phyloP scores from a whole-genome alignment of 1,284 basidiomycete genomes.

The Anthracocystis panici-leucophaei region DNA sequence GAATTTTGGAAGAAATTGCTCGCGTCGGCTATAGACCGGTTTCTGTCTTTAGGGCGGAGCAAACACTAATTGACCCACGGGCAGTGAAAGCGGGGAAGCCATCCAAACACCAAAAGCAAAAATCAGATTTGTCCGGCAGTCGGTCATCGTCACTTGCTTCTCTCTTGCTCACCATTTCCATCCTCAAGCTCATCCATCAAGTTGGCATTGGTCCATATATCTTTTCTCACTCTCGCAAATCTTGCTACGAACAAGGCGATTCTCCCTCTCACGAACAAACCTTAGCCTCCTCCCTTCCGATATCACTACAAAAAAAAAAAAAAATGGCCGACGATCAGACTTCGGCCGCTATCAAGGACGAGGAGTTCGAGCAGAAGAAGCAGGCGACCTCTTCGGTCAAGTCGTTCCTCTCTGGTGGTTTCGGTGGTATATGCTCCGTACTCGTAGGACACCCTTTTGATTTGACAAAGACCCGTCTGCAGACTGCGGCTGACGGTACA shows the following conservation, averaged over 20 bases:
- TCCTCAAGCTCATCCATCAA: not conserved
- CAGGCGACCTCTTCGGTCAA: conserved; percentile 64
- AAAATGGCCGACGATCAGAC: conserved; percentile 61
- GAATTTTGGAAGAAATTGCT: not conserved
- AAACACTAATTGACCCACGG: conserved; percentile 10
- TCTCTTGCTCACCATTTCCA: conserved; percentile 4
- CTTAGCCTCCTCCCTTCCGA: conserved; percentile 1
- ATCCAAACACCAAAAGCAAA: not conserved
- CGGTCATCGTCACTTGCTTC: too few relatives aligned
- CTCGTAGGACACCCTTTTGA: conserved; percentile 98
- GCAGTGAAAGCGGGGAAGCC: conserved; percentile 5
- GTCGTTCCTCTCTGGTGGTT: conserved; percentile 77
- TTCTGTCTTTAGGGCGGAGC: too few relatives aligned
- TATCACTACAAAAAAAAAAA: conserved; percentile 27
- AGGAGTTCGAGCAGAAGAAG: conserved; percentile 59
- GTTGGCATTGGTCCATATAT: too few relatives aligned
- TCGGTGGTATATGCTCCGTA: conserved; percentile 87
- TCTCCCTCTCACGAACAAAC: not conserved
- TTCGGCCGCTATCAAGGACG: conserved; percentile 50
- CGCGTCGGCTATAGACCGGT: conserved; percentile 9
- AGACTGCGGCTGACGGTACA: conserved; percentile 88
- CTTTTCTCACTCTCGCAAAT: too few relatives aligned
- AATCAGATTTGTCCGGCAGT: too few relatives aligned
- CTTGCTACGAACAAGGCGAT: too few relatives aligned
- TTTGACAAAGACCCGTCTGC: conserved; percentile 90